Percentiles rank a stretch among this genome's conserved stretches.
phyloP scores from a whole-genome alignment of 225 moss, liverwort and hornwort species.

The Marchantia polymorpha region DNA sequence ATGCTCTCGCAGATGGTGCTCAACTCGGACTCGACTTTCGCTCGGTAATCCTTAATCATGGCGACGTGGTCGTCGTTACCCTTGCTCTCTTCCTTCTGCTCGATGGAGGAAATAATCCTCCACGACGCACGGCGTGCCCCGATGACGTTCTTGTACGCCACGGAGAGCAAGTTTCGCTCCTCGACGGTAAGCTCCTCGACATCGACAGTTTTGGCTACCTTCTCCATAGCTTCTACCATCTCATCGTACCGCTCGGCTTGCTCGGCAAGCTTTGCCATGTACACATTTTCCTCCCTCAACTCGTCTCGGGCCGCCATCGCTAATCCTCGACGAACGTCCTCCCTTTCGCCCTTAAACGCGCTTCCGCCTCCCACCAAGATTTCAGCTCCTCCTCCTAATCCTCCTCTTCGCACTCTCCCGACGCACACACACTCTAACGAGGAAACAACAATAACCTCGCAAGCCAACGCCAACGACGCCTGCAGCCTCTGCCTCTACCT shows the following conservation, averaged over 20 bases:
- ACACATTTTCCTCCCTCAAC: slow-evolving; percentile 46
- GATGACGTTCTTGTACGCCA: slow-evolving; percentile 49
- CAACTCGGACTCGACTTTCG: slow-evolving; percentile 43
- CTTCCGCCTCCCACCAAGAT: not conserved
- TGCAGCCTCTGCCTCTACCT: not conserved
- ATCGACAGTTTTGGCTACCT: slow-evolving; percentile 47
- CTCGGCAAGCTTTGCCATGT: slow-evolving; percentile 52
- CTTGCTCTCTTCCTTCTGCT: slow-evolving; percentile 49
- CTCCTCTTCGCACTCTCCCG: not conserved
- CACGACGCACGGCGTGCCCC: slow-evolving; percentile 45
- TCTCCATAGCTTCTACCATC: slow-evolving; percentile 52
- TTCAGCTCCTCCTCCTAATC: slow-evolving; percentile 6
- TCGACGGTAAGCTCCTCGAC: slow-evolving; percentile 45
- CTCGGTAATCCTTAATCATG: slow-evolving; percentile 44
- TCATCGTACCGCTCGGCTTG: slow-evolving; percentile 51
- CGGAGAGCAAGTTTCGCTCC: slow-evolving; percentile 42
- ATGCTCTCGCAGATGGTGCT: slow-evolving; percentile 41
- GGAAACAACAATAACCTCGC: not conserved
- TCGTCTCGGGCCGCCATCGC: slow-evolving; percentile 38
- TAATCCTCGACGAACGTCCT: not conserved
- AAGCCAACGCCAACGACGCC: slow-evolving; percentile 2
- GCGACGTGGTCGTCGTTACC: slow-evolving; percentile 45
- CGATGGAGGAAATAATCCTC: slow-evolving; percentile 48
- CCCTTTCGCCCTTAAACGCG: not conserved
- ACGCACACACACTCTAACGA: too few species aligned